Evolutionary conservation across 1,284 basidiomycete genomes (phyloP).

Genomic region (Macrocystidia cucumis): DNA sequence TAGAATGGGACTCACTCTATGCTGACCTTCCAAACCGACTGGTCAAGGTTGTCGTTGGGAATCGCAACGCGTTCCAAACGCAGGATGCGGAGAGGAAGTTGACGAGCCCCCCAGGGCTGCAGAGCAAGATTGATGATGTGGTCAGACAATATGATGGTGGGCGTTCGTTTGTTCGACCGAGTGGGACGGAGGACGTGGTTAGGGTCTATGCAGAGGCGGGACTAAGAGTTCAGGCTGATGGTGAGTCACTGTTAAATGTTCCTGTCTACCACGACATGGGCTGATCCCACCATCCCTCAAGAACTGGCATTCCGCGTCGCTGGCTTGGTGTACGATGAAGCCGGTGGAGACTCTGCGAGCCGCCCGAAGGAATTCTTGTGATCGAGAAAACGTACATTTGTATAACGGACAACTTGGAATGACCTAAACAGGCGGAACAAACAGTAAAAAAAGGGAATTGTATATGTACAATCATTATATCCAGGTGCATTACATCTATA

Average conservation of each 20-base stretch:
- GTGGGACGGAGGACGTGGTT: conserved; percentile 98
- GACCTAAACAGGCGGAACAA: no score
- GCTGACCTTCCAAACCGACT: conserved; percentile 92
- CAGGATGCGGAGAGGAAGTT: conserved; percentile 92
- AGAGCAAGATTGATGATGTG: conserved; percentile 82
- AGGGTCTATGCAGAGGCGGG: conserved; percentile 95
- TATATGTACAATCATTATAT: no score
- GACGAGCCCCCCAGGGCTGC: conserved; percentile 74
- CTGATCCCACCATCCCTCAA: conserved; percentile 19
- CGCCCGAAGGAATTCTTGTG: conserved; percentile 63
- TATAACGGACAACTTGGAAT: no score
- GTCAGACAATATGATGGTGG: conserved; percentile 80
- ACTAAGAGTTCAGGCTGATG: conserved; percentile 70
- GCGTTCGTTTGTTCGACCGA: conserved; percentile 91
- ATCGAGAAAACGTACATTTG: conserved; percentile 4
- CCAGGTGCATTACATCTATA: no score
- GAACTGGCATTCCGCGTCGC: conserved; percentile 81
- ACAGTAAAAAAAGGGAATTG: no score
- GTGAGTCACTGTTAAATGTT: conserved; percentile 37
- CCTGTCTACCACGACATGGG: conserved; percentile 5
- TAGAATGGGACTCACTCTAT: conserved; percentile 93
- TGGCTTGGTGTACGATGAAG: conserved; percentile 75
- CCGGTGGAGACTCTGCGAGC: conserved; percentile 59
- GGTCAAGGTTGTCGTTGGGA: conserved; percentile 89
- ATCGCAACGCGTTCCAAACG: conserved; percentile 84